Evolutionary conservation across 2,329 filamentous ascomycete genomes (phyloP), one percentile per base, ranked within the genome.

Genomic region (Didymella segeticola): DNA sequence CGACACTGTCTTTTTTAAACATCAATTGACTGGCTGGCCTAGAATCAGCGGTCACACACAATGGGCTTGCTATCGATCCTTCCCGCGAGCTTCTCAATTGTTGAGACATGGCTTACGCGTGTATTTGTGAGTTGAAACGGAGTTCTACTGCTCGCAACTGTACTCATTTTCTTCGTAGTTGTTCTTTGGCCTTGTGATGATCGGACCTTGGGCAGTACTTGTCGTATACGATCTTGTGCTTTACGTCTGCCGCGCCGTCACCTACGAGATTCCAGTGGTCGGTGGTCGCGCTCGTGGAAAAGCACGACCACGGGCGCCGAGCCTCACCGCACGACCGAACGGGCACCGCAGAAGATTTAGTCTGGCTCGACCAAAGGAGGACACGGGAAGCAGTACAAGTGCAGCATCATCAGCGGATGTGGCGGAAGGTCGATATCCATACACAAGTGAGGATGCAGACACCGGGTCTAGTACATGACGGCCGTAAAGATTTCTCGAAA

Each of bases 41-140:
- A 3, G 2, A 27, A 10, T 22, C 15, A 22, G 11, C 41, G 10
- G 25, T 30, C n/a, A 38, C 30, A 47, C 42, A 60, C 47, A 43
- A 89, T 89, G 87, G 82, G 82, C 37, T 82, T 84, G 78, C 85
- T 86, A 60, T 89, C 86, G 2, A 82, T 89, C 53, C 80, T 89
- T 27, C 87, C 87, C 1, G 76, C 80, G 15, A 77, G 81, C 51
- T 77, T 88, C 47, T 80, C 77, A 34, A 77, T 78, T 31, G 69
- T 88, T 46, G 87, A 89, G 69, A 82, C 79, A 45, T 89, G 85
- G 85, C 76, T 85, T 52, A 82, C 82, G 38, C 80, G 84, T 9
- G 67, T 85, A 37, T 89, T 88, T 69, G 86, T 89, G 78, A 67
- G 83, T 51, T 5, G 1, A 20, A 11, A 9, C 19, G 15, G 14